phyloP scores from a whole-genome alignment of 768 basidiomycete genomes.

The Phaeotremella skinneri region DNA sequence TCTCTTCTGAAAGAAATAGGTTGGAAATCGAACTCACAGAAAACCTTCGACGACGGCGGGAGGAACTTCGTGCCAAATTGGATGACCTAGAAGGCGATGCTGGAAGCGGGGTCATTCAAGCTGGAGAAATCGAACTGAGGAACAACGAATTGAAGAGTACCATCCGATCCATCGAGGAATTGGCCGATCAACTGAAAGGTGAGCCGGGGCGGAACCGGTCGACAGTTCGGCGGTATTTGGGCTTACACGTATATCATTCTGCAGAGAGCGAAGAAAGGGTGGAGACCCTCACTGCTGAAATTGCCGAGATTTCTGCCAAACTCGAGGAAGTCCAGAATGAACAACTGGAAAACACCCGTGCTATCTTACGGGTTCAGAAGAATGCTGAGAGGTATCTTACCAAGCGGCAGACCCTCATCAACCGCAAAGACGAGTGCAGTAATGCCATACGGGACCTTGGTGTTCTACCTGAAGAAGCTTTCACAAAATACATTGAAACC shows the following conservation, averaged over 20 bases:
- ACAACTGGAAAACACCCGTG: constrained; percentile 80
- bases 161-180: constrained; percentile 63
- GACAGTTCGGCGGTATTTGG: not conserved
- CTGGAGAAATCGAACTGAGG: constrained; percentile 53
- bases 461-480: constrained; percentile 94
- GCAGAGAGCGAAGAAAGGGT: constrained; percentile 56
- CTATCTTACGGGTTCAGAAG: constrained; percentile 88
- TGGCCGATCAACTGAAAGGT: constrained; percentile 62
- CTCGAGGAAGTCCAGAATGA: constrained; percentile 76
- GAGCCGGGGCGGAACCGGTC: constrained; percentile 14
- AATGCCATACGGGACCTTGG: constrained; percentile 94
- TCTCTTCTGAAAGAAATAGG: constrained; percentile 72
- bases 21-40: constrained; percentile 93
- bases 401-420: constrained; percentile 79
- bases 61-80: constrained; percentile 72
- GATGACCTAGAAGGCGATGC: constrained; percentile 65
- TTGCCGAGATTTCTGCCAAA: constrained; percentile 49
- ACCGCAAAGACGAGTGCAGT: constrained; percentile 89
- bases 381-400: constrained; percentile 90
- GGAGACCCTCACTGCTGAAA: constrained; percentile 61
- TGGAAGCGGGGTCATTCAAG: constrained; percentile 66
- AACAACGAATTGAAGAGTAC: constrained; percentile 68
- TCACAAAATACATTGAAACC: constrained; percentile 85
- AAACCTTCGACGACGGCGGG: constrained; percentile 71
- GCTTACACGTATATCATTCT: constrained; percentile 32